Evolutionary conservation across 169 alveolate genomes (phyloP).

Genomic region (Toxoplasma gondii): DNA sequence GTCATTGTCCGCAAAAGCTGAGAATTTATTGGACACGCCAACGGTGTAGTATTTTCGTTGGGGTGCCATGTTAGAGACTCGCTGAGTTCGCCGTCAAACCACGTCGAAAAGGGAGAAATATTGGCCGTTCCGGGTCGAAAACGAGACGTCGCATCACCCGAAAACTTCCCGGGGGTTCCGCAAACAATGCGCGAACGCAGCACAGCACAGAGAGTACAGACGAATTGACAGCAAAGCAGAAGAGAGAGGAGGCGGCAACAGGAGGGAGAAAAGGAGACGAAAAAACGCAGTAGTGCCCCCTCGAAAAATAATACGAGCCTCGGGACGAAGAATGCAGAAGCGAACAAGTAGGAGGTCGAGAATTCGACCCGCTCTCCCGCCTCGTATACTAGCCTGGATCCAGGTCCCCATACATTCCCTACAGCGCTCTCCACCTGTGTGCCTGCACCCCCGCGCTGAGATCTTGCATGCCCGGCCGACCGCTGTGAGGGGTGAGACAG

Average conservation of each 20-base stretch:
- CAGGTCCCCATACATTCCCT: no score
- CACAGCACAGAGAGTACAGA: background rate
- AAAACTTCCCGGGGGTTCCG: background rate
- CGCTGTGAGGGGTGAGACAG: no score
- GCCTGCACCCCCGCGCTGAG: no score
- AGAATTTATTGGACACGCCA: slow-evolving; percentile 26
- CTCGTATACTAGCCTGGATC: no score
- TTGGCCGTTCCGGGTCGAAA: background rate
- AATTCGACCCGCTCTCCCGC: no score
- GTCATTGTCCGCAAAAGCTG: slow-evolving; percentile 17
- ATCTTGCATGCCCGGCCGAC: no score
- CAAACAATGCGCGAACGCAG: background rate
- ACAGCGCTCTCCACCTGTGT: no score
- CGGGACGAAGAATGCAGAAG: no score
- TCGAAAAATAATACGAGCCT: background rate
- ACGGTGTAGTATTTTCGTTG: slow-evolving; percentile 27
- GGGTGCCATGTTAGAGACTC: background rate
- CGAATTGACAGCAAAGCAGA: background rate
- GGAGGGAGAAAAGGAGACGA: background rate
- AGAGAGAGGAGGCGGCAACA: no score
- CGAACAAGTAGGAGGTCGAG: no score
- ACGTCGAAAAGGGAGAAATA: background rate
- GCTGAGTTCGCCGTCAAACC: background rate
- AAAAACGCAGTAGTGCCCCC: background rate
- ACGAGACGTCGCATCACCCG: background rate